Evolutionary conservation across 2,329 filamentous ascomycete species (phyloP).

Genomic region (Fusarium pseudocircinatum): DNA sequence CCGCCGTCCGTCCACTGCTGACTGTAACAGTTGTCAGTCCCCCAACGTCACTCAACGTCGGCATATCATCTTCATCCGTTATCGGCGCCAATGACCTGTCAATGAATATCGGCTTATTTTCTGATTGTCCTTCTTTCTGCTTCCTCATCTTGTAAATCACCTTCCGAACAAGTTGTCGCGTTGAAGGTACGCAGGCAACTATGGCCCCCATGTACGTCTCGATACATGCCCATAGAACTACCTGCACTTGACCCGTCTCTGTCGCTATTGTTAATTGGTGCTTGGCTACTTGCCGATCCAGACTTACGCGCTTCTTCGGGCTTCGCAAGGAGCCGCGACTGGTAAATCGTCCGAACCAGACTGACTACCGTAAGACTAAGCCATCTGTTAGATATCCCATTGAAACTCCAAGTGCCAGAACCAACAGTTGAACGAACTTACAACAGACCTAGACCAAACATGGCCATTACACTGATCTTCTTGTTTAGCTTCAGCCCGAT

Average conservation of each 20-base stretch:
- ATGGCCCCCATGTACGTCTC: slow-evolving; percentile 6
- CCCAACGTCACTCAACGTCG: neutral
- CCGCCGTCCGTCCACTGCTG: neutral
- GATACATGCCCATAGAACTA: neutral
- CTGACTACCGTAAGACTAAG: neutral
- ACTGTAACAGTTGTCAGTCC: neutral
- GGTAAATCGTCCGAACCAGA: accelerated
- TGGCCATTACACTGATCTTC: neutral
- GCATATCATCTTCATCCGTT: neutral
- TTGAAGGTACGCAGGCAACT: neutral
- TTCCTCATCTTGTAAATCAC: accelerated
- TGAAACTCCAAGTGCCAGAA: too few relatives aligned
- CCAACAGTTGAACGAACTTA: neutral
- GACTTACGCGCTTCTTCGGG: neutral
- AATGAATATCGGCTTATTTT: neutral
- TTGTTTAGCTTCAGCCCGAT: neutral
- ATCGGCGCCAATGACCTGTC: neutral
- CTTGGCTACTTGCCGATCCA: too few relatives aligned
- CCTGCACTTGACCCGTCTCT: accelerated
- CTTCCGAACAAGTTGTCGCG: neutral
- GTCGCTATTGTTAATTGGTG: too few relatives aligned
- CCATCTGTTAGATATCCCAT: neutral
- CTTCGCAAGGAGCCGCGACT: accelerated
- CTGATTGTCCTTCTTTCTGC: neutral
- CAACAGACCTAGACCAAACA: slow-evolving; percentile 14